Evolutionary conservation across 805 yeast species (phyloP).

Genomic region (Hanseniaspora lachancei): DNA sequence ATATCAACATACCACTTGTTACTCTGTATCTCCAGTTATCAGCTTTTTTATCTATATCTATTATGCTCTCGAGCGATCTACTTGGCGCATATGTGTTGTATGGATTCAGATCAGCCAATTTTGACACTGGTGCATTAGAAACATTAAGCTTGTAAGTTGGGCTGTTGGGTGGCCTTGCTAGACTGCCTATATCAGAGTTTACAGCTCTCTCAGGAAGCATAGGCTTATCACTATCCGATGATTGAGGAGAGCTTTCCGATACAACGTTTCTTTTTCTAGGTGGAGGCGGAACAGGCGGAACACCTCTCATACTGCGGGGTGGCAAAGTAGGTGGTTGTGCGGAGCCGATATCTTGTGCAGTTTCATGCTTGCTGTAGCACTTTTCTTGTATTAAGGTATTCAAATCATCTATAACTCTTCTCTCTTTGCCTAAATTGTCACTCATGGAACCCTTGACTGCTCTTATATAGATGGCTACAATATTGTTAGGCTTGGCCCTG

Average conservation of each 20-base stretch:
- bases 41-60: conserved; percentile 34
- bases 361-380: conserved; percentile 13
- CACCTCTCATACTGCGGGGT: conserved; percentile 19
- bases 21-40: conserved; percentile 48
- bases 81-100: not conserved
- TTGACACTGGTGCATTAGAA: not conserved
- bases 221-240: not conserved
- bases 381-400: conserved; percentile 23
- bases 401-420: conserved; percentile 22
- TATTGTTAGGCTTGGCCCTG: conserved; percentile 42
- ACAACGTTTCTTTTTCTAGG: conserved; percentile 5
- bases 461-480: conserved; percentile 67
- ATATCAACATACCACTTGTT: conserved; percentile 26
- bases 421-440: conserved; percentile 31
- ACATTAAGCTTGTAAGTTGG: not conserved
- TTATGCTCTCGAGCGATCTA: conserved; percentile 8
- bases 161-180: not conserved
- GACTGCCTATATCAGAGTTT: not conserved
- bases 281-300: conserved; percentile 18
- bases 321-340: conserved; percentile 27
- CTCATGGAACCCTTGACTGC: conserved; percentile 60
- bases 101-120: conserved; percentile 1
- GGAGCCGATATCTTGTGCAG: not conserved
- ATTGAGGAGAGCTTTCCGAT: not conserved
- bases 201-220: not conserved